Base-by-base conservation (phyloP, 202 grass and related monocot genomes). In the Setaria italica region DNA sequence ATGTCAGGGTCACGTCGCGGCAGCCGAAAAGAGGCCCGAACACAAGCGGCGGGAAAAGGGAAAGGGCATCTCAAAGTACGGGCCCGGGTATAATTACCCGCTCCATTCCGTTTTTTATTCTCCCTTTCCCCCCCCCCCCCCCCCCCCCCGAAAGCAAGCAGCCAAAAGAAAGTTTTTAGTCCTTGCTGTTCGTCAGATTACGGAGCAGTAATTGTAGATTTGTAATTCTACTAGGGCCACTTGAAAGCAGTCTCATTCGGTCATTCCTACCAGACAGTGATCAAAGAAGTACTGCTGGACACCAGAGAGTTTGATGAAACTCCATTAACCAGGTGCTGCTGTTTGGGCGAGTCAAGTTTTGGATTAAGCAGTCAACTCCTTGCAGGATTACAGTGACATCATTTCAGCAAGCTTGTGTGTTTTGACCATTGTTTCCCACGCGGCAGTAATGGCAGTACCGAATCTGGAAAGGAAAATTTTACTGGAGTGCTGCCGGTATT, bases 61-160 rank as follows among this genome's bases (percentile, higher is more conserved):
- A 79, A 91, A 83, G 77, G 46, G 16, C 1, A 0, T 50, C 88
- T 93, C 74, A 91, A 84, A 96, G 86, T 88, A 82, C 89, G 81
- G 64, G 76, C 82, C 87, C 16, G 19, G 72, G 82, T 77, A 90
- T 89, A 85, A 88, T 62, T 64, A 85, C 88, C 13, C n/a, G n/a
- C n/a, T n/a, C n/a, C n/a, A n/a, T n/a, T n/a, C n/a, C n/a, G n/a
- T n/a, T n/a, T n/a, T n/a, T n/a, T n/a, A n/a, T n/a, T n/a, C n/a
- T n/a, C n/a, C n/a, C n/a, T n/a, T n/a, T n/a, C n/a, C n/a, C n/a
- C n/a, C n/a, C n/a, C n/a, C n/a, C n/a, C n/a, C 34, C 34, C 2
- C 2, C 2, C 35, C 35, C 3, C 34, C 29, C 25, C 25, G 30
- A 62, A 70, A 69, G 60, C 67, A 43, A 43, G 9, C 56, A 20